Evolutionary conservation across 1,284 basidiomycete species (phyloP), one percentile per base, ranked within the genome.

Genomic region (Apiotrichum domesticum): DNA sequence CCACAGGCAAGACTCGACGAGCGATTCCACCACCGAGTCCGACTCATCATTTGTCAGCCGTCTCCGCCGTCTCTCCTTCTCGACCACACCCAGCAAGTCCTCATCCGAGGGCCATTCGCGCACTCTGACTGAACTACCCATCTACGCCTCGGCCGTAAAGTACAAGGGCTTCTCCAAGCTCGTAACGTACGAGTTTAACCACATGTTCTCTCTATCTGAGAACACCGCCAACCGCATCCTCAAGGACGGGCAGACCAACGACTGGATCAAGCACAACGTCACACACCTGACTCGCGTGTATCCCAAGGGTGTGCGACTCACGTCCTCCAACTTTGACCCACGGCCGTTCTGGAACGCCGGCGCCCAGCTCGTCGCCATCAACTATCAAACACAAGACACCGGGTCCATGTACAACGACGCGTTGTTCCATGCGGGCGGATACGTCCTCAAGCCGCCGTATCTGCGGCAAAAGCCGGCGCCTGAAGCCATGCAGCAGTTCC

Each of bases 141-240:
- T 98, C 21, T 98, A 98, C 75, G 97, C 95, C 2, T 84, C 95
- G 45, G 96, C 95, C 10, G 93, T 98, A 65, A 95, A 95, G 73
- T 96, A 87, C 66, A 86, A 87, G 42, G 94, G 95, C 0, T 83
- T 98, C 71, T 90, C 92, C 77, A 88, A 91, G 76, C 87, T 93
- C 63, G 87, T 91, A 63, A 78, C 81, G 35, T 99, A 99, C 71
- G 87, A 86, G 2, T 82, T 86, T 0, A 86, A 91, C 67, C 90
- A 98, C 69, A 83, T 98, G 71, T 94, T 98, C 73, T 96, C 91
- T 4, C 80, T 99, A 4, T 94, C 91, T 0, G 96, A 99, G 78
- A 85, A 80, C 59, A 85, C 84, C n/a, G 85, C 85, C 53, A 72
- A 71, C 56, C 79, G 78, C 64, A 75, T 81, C 50, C 58, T 80